Conservation (phyloP, 805 yeast species). For the Ogataea trehalophila region DNA sequence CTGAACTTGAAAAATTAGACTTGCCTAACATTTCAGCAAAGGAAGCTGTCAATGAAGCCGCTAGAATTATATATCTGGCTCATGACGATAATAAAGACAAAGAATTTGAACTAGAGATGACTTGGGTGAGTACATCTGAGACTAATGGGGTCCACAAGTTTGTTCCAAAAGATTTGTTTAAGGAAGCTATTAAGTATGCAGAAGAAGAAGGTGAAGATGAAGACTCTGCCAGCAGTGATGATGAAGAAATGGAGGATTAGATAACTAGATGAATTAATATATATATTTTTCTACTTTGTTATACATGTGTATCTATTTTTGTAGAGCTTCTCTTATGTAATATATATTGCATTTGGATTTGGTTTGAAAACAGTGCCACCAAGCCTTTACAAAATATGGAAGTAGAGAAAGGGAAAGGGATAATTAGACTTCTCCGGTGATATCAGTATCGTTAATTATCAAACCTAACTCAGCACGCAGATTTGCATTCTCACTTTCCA, state of each 20-base stretch:
- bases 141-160: constrained; percentile 77
- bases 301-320: too few relatives aligned
- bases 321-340: too few relatives aligned
- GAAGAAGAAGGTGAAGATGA: constrained; percentile 79
- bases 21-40: constrained; percentile 60
- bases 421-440: too few relatives aligned
- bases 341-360: too few relatives aligned
- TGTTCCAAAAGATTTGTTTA: constrained; percentile 73
- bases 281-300: not conserved
- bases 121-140: constrained; percentile 77
- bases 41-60: constrained; percentile 92
- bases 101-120: constrained; percentile 90
- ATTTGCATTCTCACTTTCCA: constrained; percentile 50
- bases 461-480: constrained; percentile 18
- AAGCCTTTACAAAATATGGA: not conserved
- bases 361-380: too few relatives aligned
- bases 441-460: not conserved
- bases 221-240: constrained; percentile 40
- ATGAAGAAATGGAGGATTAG: constrained; percentile 32
- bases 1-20: constrained; percentile 89
- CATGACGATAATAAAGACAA: constrained; percentile 98
- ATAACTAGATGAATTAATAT: not conserved
- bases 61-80: constrained; percentile 85
- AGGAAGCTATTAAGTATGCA: constrained; percentile 81
- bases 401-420: not conserved